Conservation (phyloP, 2,329 filamentous ascomycete genomes). For the Hymenoscyphus scutula region DNA sequence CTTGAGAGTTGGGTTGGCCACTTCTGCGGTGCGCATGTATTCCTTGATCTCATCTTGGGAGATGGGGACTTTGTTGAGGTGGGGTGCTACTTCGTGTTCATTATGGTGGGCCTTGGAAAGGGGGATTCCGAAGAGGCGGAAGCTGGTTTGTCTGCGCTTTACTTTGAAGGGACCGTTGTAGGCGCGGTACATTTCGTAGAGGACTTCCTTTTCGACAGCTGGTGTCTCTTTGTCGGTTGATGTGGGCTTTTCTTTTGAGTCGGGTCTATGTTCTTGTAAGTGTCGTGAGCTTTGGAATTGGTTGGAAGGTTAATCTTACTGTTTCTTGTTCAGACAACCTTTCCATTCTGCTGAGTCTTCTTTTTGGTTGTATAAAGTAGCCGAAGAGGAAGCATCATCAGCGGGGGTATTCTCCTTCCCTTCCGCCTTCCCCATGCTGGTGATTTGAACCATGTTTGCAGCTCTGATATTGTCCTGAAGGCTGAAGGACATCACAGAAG, state of each 20-base stretch:
- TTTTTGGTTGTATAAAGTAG: background rate
- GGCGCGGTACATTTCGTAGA: background rate
- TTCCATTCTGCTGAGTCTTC: background rate
- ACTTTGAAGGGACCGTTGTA: background rate
- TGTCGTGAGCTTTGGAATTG: background rate
- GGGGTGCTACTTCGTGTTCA: background rate
- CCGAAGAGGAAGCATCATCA: background rate
- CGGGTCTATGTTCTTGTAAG: background rate
- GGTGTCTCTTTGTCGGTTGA: background rate
- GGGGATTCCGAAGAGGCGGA: constrained; percentile 4
- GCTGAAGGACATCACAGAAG: constrained; percentile 1
- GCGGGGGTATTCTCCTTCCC: background rate
- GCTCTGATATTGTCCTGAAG: background rate
- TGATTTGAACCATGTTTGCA: background rate
- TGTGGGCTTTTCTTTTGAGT: background rate
- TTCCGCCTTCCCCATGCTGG: background rate
- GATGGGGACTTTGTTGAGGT: constrained; percentile 1
- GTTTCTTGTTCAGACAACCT: background rate
- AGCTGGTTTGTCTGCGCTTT: background rate
- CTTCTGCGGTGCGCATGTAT: background rate
- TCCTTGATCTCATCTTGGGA: constrained; percentile 7
- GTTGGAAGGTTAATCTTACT: background rate
- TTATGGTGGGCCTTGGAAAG: background rate
- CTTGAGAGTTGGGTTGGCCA: background rate
- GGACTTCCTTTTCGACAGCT: background rate